These are phyloP conservation scores for Stephania cephalantha DNA, from an alignment of 164 flowering plant species.

Conservation along the genomic window DNA sequence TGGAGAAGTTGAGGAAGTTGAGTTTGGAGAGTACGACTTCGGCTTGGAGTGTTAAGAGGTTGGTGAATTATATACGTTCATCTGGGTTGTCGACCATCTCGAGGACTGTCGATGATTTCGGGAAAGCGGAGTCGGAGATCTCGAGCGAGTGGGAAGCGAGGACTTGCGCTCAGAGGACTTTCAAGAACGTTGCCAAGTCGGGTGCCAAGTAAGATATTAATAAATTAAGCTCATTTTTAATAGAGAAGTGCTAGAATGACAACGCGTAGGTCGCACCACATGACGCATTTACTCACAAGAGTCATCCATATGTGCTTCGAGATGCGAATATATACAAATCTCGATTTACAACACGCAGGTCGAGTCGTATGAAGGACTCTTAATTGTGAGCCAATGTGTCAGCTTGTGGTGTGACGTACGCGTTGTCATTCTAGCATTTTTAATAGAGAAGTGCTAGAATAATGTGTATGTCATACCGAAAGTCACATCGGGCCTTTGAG, in stretches of 20 bases:
- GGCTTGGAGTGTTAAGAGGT: slow-evolving; percentile 37
- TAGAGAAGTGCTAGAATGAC: not conserved
- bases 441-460: no score
- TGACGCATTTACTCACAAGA: no score
- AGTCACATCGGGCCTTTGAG: no score
- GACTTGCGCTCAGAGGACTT: slow-evolving; percentile 37
- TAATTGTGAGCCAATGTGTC: no score
- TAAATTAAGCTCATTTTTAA: not conserved
- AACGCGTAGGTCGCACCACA: no score
- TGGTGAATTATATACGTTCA: slow-evolving; percentile 24
- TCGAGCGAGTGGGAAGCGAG: slow-evolving; percentile 35
- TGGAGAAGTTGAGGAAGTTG: slow-evolving; percentile 36
- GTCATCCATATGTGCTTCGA: no score
- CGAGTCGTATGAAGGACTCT: no score
- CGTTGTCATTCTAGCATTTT: no score
- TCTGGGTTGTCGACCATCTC: slow-evolving; percentile 44
- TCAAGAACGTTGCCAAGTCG: slow-evolving; percentile 54
- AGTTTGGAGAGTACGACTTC: slow-evolving; percentile 18
- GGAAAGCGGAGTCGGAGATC: slow-evolving; percentile 30
- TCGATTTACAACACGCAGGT: no score
- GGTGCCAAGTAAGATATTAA: slow-evolving; percentile 37
- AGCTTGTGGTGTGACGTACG: no score
- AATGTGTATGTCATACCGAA: no score
- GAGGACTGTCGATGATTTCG: slow-evolving; percentile 21
- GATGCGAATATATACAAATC: no score